Percentiles rank a stretch among this genome's conserved stretches.
These are phyloP conservation scores for Boletus tylopilopsis DNA, from an alignment of 768 basidiomycete genomes.

Conservation along the genomic window DNA sequence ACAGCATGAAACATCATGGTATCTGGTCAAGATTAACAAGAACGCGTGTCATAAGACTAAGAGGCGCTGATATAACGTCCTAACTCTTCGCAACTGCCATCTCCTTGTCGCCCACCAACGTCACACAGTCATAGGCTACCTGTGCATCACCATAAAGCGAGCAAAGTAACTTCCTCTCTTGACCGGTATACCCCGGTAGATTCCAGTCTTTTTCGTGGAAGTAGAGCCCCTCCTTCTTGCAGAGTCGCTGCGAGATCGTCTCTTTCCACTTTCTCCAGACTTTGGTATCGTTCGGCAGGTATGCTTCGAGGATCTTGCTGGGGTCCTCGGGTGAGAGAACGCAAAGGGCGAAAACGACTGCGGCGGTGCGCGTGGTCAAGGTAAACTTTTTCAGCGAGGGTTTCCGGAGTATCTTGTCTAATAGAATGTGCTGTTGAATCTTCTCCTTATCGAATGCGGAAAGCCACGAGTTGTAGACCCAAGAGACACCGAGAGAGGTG, in stretches of 20 bases:
- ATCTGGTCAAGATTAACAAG: no score
- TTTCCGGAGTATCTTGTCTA: background rate
- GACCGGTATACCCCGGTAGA: background rate
- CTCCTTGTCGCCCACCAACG: background rate
- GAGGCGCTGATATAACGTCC: background rate
- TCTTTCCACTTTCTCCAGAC: conserved; percentile 8
- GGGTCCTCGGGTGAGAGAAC: conserved; percentile 5
- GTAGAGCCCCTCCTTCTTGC: background rate
- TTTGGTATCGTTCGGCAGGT: conserved; percentile 8
- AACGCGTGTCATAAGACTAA: no score
- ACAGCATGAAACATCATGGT: no score
- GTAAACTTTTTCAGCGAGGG: background rate
- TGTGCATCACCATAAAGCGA: conserved; percentile 4
- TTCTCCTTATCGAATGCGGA: conserved; percentile 31
- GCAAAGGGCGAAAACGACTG: conserved; percentile 4
- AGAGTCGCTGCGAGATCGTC: background rate
- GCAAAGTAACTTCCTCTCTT: background rate
- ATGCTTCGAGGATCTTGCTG: conserved; percentile 5
- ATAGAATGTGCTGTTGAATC: conserved; percentile 10
- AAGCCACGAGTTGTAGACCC: conserved; percentile 25
- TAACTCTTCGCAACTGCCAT: background rate
- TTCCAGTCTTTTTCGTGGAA: conserved; percentile 2
- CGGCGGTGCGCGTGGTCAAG: conserved; percentile 3
- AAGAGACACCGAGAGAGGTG: conserved; percentile 23
- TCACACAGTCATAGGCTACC: background rate